phyloP scores from a whole-genome alignment of 306 rosid genomes.

The Notholithocarpus densiflorus region DNA sequence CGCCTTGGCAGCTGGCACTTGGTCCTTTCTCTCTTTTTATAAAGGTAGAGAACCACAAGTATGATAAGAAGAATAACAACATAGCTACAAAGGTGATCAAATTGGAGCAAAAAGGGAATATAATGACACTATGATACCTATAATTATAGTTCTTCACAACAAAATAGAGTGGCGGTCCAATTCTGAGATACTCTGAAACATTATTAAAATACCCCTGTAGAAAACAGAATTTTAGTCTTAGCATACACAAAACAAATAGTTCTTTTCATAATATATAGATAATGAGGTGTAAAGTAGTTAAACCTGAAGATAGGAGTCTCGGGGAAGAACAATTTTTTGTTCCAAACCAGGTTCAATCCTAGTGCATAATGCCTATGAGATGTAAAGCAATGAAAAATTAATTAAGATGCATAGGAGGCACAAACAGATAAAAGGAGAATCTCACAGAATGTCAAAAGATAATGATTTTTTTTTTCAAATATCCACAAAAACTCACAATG shows the following conservation, averaged over 20 bases:
- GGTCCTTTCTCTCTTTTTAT: background rate
- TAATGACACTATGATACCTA: constrained; percentile 49
- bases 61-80: background rate
- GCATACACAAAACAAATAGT: constrained; percentile 10
- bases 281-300: constrained; percentile 17
- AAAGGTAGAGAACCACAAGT: background rate
- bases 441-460: background rate
- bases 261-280: background rate
- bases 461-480: background rate
- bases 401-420: constrained; percentile 11
- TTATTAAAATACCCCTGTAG: constrained; percentile 92
- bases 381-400: constrained; percentile 16
- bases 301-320: constrained; percentile 97
- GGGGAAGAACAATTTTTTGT: constrained; percentile 93
- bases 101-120: background rate
- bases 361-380: constrained; percentile 74
- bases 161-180: constrained; percentile 94
- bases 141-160: constrained; percentile 93
- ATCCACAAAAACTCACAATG: constrained; percentile 63
- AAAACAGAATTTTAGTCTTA: constrained; percentile 24
- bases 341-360: constrained; percentile 96
- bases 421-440: constrained; percentile 20
- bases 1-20: background rate
- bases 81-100: constrained; percentile 5
- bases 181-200: constrained; percentile 82